phyloP scores from a whole-genome alignment of 176 grass and related monocot genomes.

The Lolium multiflorum region DNA sequence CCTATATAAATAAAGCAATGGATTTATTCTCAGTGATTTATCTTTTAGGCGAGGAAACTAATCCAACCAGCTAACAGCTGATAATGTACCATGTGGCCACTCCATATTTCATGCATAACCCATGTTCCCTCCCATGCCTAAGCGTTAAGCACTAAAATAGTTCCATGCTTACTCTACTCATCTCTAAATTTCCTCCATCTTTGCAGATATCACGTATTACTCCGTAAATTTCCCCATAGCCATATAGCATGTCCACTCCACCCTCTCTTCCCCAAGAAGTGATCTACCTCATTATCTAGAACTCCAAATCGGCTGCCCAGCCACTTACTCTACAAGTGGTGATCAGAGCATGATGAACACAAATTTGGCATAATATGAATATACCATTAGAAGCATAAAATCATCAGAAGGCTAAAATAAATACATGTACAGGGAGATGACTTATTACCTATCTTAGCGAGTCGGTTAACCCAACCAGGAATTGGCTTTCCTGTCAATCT shows the following conservation, averaged over 20 bases:
- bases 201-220: conserved; percentile 22
- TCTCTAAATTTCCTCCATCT: neutral
- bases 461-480: conserved; percentile 95
- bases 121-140: conserved; percentile 6
- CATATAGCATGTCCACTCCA: neutral
- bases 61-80: neutral
- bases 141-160: conserved; percentile 10
- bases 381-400: conserved; percentile 19
- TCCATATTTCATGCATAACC: neutral
- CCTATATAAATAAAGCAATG: neutral
- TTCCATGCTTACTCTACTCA: neutral
- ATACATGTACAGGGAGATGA: conserved; percentile 16
- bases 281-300: conserved; percentile 27
- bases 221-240: neutral
- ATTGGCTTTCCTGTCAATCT: conserved; percentile 75
- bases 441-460: conserved; percentile 81
- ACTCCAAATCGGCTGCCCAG: neutral
- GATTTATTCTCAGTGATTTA: neutral
- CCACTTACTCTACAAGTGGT: neutral
- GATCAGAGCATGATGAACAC: neutral
- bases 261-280: neutral
- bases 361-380: neutral
- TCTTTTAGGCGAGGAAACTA: conserved; percentile 3
- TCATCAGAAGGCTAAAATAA: conserved; percentile 21
- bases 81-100: neutral